Evolutionary conservation across 169 alveolate genomes (phyloP).

Genomic region (Plasmodium reichenowi): DNA sequence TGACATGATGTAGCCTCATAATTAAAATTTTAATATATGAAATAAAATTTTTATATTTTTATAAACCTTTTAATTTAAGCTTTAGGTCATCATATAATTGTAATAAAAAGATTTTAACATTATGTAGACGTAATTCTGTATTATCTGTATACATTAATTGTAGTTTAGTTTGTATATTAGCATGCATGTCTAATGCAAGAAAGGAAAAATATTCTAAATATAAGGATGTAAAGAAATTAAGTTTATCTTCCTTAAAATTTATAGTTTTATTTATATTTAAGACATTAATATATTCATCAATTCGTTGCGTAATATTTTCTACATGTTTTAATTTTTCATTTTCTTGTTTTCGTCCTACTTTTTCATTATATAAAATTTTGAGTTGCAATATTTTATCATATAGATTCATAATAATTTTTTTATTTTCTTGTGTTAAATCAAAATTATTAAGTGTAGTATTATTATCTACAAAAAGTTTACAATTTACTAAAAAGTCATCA

Average conservation of each 20-base stretch:
- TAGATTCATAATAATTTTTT: slow-evolving; percentile 55
- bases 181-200: slow-evolving; percentile 45
- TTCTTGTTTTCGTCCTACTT: slow-evolving; percentile 40
- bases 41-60: background rate
- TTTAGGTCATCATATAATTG: slow-evolving; percentile 55
- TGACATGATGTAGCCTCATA: no score
- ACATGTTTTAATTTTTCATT: slow-evolving; percentile 66
- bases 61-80: slow-evolving; percentile 27
- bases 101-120: slow-evolving; percentile 44
- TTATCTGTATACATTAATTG: slow-evolving; percentile 69
- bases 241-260: slow-evolving; percentile 17
- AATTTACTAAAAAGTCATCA: slow-evolving; percentile 46
- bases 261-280: slow-evolving; percentile 49
- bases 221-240: slow-evolving; percentile 45
- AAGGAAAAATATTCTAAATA: slow-evolving; percentile 67
- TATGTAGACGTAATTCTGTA: slow-evolving; percentile 48
- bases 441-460: slow-evolving; percentile 31
- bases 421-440: slow-evolving; percentile 66
- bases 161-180: slow-evolving; percentile 53
- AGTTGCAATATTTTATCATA: slow-evolving; percentile 69
- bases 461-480: slow-evolving; percentile 42
- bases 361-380: slow-evolving; percentile 50
- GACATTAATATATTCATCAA: slow-evolving; percentile 63
- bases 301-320: slow-evolving; percentile 50
- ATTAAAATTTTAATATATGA: no score